Evolutionary conservation across 1,284 basidiomycete genomes (phyloP).

Genomic region (Naganishia sp.): DNA sequence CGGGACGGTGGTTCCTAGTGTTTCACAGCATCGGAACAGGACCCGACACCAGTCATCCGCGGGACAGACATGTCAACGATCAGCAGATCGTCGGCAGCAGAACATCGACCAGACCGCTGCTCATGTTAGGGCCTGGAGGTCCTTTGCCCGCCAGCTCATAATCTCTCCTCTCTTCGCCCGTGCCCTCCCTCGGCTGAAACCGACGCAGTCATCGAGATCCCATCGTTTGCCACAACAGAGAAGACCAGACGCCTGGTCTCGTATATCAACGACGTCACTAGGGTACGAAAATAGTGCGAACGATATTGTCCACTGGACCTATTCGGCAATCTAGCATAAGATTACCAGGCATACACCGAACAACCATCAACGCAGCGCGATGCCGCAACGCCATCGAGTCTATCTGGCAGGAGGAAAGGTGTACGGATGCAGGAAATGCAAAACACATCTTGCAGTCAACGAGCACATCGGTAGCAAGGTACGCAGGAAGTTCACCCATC

Average conservation of each 20-base stretch:
- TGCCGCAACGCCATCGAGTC: conserved; percentile 60
- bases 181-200: no score
- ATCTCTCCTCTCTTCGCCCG: no score
- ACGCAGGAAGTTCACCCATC: conserved; percentile 42
- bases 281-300: no score
- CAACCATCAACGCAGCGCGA: conserved; percentile 26
- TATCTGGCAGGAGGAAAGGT: conserved; percentile 86
- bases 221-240: no score
- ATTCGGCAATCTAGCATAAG: neutral
- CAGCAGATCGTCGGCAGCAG: neutral
- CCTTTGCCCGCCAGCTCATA: no score
- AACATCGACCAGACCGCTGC: neutral
- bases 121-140: no score
- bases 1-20: neutral
- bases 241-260: no score
- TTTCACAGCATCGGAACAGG: conserved; percentile 4
- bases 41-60: no score
- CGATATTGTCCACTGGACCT: no score
- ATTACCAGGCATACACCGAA: neutral
- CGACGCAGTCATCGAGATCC: no score
- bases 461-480: conserved; percentile 91
- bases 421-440: conserved; percentile 87
- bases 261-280: no score
- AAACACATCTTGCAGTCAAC: conserved; percentile 88
- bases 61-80: neutral